Percentiles rank a stretch among this genome's conserved stretches.
These are phyloP conservation scores for Kandelia obovata DNA, from an alignment of 345 rosid species.

Conservation along the genomic window DNA sequence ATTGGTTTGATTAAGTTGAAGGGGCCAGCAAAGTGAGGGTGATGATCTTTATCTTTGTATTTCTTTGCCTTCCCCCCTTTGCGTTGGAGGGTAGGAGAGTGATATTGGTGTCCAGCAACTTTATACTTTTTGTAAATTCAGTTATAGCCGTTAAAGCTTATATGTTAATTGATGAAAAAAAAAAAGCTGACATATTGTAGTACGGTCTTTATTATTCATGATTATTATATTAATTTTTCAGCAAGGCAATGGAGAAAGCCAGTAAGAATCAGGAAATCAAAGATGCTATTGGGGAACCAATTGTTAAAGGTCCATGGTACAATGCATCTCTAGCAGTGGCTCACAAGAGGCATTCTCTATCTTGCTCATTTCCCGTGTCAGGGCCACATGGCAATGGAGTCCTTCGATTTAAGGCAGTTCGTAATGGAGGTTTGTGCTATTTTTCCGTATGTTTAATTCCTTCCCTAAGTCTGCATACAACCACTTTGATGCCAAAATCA, in stretches of 20 bases:
- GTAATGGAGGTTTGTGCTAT: constrained; percentile 54
- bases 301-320: constrained; percentile 95
- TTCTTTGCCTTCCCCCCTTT: background rate
- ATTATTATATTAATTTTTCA: constrained; percentile 32
- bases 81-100: background rate
- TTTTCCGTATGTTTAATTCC: background rate
- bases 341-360: constrained; percentile 76
- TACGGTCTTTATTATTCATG: constrained; percentile 3
- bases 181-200: background rate
- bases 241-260: constrained; percentile 91
- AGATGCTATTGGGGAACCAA: constrained; percentile 87
- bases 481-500: background rate
- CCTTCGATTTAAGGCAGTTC: constrained; percentile 80
- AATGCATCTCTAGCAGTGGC: constrained; percentile 91
- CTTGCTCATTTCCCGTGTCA: constrained; percentile 90
- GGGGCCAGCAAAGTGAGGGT: background rate
- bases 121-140: background rate
- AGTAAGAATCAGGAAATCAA: constrained; percentile 54
- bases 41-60: too few relatives aligned
- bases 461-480: background rate
- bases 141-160: background rate
- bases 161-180: background rate
- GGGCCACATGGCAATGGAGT: constrained; percentile 76
- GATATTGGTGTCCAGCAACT: background rate
- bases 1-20: background rate